Base-by-base conservation (phyloP, 2,329 filamentous ascomycete genomes). In the Coniochaeta ligniaria region DNA sequence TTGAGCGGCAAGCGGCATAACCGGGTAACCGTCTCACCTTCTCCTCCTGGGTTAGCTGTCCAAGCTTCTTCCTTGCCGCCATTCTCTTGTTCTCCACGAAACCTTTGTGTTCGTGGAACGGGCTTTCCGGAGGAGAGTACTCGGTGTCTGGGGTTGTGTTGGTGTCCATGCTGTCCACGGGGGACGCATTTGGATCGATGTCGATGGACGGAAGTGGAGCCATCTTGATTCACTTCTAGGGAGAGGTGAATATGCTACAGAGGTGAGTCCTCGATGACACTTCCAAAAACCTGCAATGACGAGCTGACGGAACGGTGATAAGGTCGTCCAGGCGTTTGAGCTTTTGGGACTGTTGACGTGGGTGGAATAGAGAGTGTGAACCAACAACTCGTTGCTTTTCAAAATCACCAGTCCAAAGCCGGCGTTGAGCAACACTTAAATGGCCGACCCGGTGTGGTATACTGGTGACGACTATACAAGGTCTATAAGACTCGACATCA, bases 31-130 rank as follows among this genome's bases (percentile, higher is more conserved):
- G 24, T 28, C 47, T 31, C 63, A 82, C 82, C 74, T 87, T 87
- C 69, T 88, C 84, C 60, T 84, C 80, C 50, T 83, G 69, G 11
- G 77, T 82, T 45, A 87, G 71, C 63, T 75, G 74, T 50, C 76
- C 73, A 38, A 87, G 69, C 65, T 84, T 83, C 66, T 81, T 77
- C 65, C 69, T 76, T 17, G 80, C 77, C 33, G 72, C 68, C 36
- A 72, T 66, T 59, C 80, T 76, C 54, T 73, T 73, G 63, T 77
- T 70, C 63, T 72, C 73, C 11, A 38, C 22, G 9, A 75, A 66
- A 14, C 70, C 62, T 20, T 70, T 67, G 50, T 63, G 67, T 31
- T 74, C 70, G 20, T 73, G 71, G 31, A 74, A 66, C 3, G 78
- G 78, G 63, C 77, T 82, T 43, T 69, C 74, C 50, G 76, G 77